Percentiles rank a stretch among this genome's conserved stretches.
Conservation (phyloP, 2,329 filamentous ascomycete genomes). For the Lecanicillium sp. region DNA sequence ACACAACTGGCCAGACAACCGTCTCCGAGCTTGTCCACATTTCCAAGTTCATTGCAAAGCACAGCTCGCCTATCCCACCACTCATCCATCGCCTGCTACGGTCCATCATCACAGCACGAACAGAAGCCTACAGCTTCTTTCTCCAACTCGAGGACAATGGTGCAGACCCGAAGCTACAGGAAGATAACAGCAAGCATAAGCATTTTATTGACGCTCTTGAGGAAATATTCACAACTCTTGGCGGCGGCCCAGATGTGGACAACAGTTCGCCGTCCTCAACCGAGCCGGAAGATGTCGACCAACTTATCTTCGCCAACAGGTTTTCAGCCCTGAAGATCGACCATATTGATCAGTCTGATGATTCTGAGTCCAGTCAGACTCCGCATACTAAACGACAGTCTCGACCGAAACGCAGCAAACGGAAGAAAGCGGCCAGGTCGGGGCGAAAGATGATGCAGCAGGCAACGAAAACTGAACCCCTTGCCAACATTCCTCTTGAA, state of each 20-base stretch:
- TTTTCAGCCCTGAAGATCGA: slow-evolving; percentile 15
- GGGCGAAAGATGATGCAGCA: neutral
- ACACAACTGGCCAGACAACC: slow-evolving; percentile 18
- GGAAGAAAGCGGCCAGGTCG: neutral
- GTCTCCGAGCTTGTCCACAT: slow-evolving; percentile 32
- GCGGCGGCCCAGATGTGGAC: slow-evolving; percentile 24
- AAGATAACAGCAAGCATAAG: slow-evolving; percentile 34
- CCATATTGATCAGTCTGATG: slow-evolving; percentile 1
- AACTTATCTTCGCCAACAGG: slow-evolving; percentile 13
- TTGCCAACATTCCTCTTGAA: slow-evolving; percentile 30
- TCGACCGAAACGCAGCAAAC: neutral
- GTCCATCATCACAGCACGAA: slow-evolving; percentile 32
- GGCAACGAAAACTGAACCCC: neutral
- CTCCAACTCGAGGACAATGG: slow-evolving; percentile 23
- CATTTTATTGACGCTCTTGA: slow-evolving; percentile 37
- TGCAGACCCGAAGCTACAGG: slow-evolving; percentile 30
- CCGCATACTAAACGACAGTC: neutral
- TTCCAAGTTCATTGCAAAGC: slow-evolving; percentile 32
- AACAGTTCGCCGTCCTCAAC: slow-evolving; percentile 10
- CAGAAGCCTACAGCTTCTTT: slow-evolving; percentile 24
- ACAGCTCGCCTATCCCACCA: slow-evolving; percentile 27
- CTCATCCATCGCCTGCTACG: slow-evolving; percentile 30
- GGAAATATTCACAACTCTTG: slow-evolving; percentile 30
- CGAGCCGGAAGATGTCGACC: slow-evolving; percentile 14
- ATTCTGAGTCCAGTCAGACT: slow-evolving; percentile 9